Percentiles rank a stretch among this genome's conserved stretches.
phyloP scores from a whole-genome alignment of 2,329 filamentous ascomycete species.

The Monilinia fructicola region DNA sequence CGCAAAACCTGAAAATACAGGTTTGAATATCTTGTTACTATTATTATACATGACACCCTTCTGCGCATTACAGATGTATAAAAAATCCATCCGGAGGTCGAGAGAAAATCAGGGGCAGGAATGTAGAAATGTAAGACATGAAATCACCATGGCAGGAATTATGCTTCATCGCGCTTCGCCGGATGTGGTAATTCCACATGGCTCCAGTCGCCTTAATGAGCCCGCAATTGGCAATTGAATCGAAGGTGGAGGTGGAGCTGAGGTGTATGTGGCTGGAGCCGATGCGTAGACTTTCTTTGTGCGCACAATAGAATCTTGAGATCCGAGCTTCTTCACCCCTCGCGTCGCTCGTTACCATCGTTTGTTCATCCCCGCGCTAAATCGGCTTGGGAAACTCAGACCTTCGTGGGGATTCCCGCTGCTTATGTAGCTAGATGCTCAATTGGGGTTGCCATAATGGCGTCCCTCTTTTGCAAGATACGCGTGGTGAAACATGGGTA shows the following conservation, averaged over 20 bases:
- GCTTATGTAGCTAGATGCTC: no score
- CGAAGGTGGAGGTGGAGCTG: no score
- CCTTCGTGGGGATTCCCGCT: no score
- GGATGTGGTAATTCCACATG: conserved; percentile 8
- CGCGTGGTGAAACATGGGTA: no score
- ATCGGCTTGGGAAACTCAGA: no score
- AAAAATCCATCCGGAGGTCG: background rate
- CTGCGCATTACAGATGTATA: background rate
- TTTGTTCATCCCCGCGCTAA: no score
- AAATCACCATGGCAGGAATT: background rate
- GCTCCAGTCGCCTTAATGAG: background rate
- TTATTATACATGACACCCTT: background rate
- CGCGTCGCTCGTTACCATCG: no score
- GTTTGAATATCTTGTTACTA: background rate
- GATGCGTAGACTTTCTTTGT: background rate
- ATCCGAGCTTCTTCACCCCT: no score
- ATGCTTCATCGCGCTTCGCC: background rate
- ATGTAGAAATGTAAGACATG: background rate
- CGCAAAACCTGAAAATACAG: background rate
- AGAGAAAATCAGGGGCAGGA: background rate
- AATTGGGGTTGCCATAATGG: no score
- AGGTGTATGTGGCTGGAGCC: background rate
- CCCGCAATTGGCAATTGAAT: background rate
- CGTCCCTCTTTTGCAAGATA: no score
- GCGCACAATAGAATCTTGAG: background rate